Percentiles rank a stretch among this genome's conserved stretches.
These are phyloP conservation scores for Penicillium herquei DNA, from an alignment of 495 filamentous ascomycete species.

Conservation along the genomic window DNA sequence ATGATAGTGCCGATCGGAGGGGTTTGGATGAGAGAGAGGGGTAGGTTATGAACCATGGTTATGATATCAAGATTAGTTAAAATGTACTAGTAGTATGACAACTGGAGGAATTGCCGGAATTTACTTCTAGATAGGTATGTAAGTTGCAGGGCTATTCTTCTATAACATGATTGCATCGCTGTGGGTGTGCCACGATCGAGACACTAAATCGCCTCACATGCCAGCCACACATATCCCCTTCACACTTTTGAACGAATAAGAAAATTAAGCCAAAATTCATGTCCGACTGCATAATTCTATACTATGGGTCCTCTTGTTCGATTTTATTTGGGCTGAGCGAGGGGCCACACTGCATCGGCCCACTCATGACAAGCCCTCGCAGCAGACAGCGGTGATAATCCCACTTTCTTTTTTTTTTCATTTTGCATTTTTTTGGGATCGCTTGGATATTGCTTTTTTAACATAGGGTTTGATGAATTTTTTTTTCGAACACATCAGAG, in stretches of 20 bases:
- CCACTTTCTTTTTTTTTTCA: background rate
- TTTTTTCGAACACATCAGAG: background rate
- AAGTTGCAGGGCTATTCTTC: background rate
- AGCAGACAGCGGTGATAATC: constrained; percentile 10
- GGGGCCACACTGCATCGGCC: constrained; percentile 12
- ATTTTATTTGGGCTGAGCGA: constrained; percentile 11
- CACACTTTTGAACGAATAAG: constrained; percentile 8
- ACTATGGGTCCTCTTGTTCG: background rate
- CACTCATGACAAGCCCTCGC: constrained; percentile 14
- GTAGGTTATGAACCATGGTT: constrained; percentile 24
- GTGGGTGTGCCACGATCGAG: constrained; percentile 21
- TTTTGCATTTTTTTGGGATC: background rate
- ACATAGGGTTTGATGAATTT: background rate
- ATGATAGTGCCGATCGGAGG: constrained; percentile 19
- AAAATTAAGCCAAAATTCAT: background rate
- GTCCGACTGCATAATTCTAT: background rate
- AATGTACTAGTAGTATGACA: too few species aligned
- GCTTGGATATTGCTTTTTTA: constrained; percentile 12
- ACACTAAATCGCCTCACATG: constrained; percentile 27
- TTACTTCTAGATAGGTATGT: background rate
- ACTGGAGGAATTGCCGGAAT: too few species aligned
- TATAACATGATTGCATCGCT: constrained; percentile 3
- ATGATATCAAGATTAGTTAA: constrained; percentile 1
- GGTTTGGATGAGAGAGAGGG: constrained; percentile 9
- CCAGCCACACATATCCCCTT: constrained; percentile 17